Evolutionary conservation across 192 early-diverging fungal species (phyloP).

Genomic region (Mortierella antarctica): DNA sequence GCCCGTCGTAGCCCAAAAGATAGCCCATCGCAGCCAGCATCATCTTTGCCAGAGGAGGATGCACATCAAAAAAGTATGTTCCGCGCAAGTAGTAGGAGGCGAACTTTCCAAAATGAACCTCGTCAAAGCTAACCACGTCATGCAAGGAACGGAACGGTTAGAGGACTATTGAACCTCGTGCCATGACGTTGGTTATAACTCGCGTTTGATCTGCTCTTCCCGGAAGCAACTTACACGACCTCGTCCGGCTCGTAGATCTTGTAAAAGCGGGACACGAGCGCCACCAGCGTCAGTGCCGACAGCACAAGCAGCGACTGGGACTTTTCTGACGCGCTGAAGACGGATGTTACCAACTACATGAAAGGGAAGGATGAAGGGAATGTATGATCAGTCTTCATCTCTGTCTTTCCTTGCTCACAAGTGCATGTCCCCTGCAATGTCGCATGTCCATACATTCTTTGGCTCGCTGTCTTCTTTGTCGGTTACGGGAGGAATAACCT

Average conservation of each 20-base stretch:
- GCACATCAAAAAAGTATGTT: constrained; percentile 96
- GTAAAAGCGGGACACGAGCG: constrained; percentile 75
- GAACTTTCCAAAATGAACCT: constrained; percentile 99
- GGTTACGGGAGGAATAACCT: neutral
- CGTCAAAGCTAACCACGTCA: constrained; percentile 81
- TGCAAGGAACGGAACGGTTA: too few species aligned
- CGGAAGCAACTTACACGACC: constrained; percentile 69
- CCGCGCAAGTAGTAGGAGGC: constrained; percentile 90
- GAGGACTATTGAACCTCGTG: too few species aligned
- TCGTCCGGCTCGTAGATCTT: constrained; percentile 75
- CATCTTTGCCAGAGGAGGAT: constrained; percentile 96
- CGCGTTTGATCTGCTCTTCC: neutral
- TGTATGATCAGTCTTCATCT: neutral
- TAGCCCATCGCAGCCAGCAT: constrained; percentile 86
- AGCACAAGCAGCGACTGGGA: constrained; percentile 22
- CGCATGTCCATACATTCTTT: constrained; percentile 10
- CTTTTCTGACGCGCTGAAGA: constrained; percentile 30
- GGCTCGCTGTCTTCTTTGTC: neutral
- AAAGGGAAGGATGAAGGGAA: neutral
- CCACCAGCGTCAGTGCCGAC: constrained; percentile 51
- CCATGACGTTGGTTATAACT: neutral
- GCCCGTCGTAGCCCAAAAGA: constrained; percentile 93
- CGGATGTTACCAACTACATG: constrained; percentile 23
- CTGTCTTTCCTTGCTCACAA: neutral
- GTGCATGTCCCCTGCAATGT: neutral